A percentile compares a stretch with the other conserved stretches of the same genome.
These are phyloP conservation scores for Penicillium sp. DNA, from an alignment of 2,329 filamentous ascomycete species.

Conservation along the genomic window DNA sequence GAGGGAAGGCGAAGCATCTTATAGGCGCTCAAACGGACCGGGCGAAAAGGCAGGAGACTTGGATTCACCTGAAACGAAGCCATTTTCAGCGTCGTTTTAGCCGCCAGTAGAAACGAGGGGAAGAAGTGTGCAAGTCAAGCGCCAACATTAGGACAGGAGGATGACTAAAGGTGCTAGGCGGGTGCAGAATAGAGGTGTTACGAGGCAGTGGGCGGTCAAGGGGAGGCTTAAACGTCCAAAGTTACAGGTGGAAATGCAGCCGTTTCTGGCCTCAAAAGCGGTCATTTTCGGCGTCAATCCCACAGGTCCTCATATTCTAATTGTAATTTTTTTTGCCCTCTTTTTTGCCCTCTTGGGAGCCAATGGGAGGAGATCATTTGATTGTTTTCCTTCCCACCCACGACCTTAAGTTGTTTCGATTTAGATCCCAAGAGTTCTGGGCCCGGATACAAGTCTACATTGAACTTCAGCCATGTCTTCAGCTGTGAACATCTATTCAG, in stretches of 20 bases:
- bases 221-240: constrained; percentile 13
- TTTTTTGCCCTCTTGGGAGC: too few species aligned
- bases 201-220: constrained; percentile 15
- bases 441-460: background rate
- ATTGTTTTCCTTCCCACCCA: background rate
- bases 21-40: constrained; percentile 8
- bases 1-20: constrained; percentile 13
- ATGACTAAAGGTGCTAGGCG: constrained; percentile 16
- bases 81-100: constrained; percentile 22
- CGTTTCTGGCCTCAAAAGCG: constrained; percentile 19
- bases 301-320: constrained; percentile 24
- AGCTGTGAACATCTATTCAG: constrained; percentile 23
- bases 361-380: too few species aligned
- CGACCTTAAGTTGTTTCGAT: background rate
- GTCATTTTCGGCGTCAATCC: constrained; percentile 24
- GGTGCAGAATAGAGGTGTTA: constrained; percentile 20
- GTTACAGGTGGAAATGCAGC: constrained; percentile 23
- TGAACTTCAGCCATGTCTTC: constrained; percentile 14
- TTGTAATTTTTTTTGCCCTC: constrained; percentile 3
- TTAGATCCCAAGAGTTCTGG: background rate
- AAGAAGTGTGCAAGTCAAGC: constrained; percentile 12
- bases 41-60: constrained; percentile 7
- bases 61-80: constrained; percentile 11
- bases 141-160: constrained; percentile 6
- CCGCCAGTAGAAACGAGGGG: constrained; percentile 15